These are phyloP conservation scores for Gentiana dahurica DNA, from an alignment of 257 asterid species.

Conservation along the genomic window DNA sequence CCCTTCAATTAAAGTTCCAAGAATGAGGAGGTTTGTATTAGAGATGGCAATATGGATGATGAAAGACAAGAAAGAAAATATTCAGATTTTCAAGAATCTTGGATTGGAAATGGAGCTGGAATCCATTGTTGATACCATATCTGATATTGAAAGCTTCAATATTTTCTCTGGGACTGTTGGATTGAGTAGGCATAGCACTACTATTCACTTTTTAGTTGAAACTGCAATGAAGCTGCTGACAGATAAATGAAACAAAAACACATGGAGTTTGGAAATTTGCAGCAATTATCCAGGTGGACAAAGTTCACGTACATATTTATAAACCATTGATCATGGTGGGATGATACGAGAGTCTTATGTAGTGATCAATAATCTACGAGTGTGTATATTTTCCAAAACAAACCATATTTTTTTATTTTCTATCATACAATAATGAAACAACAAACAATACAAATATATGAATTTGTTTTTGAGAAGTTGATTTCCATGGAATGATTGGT, in stretches of 20 bases:
- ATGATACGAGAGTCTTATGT: too few relatives aligned
- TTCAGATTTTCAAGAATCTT: conserved; percentile 27
- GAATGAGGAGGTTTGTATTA: conserved; percentile 66
- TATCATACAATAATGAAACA: too few relatives aligned
- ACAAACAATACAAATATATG: too few relatives aligned
- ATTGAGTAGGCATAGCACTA: conserved; percentile 41
- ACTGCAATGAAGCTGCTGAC: conserved; percentile 46
- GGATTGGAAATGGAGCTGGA: conserved; percentile 62
- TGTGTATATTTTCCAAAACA: too few relatives aligned
- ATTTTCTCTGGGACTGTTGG: conserved; percentile 86
- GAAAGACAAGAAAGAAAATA: conserved; percentile 37
- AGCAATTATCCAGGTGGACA: too few relatives aligned
- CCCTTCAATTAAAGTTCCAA: conserved; percentile 65
- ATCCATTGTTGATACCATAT: conserved; percentile 52
- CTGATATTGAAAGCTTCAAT: conserved; percentile 82
- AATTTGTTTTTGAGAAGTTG: too few relatives aligned
- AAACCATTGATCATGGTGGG: too few relatives aligned
- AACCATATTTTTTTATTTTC: too few relatives aligned
- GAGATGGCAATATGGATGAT: conserved; percentile 89
- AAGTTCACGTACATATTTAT: too few relatives aligned
- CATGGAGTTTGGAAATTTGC: too few relatives aligned
- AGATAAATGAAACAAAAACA: conserved; percentile 11
- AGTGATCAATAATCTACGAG: too few relatives aligned
- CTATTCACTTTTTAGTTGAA: conserved; percentile 52
- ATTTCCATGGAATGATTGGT: too few relatives aligned